Evolutionary conservation across 164 flowering plant genomes (phyloP).

Genomic region (Nymphaea thermarum): DNA sequence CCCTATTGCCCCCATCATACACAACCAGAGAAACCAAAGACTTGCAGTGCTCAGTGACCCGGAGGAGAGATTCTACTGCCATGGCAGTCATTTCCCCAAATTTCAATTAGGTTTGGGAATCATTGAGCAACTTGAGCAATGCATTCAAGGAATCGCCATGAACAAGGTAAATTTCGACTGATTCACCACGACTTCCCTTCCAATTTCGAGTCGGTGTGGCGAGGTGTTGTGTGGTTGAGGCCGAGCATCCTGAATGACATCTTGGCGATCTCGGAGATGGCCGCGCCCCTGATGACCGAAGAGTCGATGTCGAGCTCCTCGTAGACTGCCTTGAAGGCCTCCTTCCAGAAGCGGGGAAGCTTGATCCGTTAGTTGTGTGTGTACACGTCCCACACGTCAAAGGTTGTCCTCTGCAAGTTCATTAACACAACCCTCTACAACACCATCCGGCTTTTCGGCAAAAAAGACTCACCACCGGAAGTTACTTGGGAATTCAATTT

Average conservation of each 20-base stretch:
- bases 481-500: too few relatives aligned
- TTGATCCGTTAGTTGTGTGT: conserved; percentile 62
- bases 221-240: conserved; percentile 49
- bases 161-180: too few relatives aligned
- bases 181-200: too few relatives aligned
- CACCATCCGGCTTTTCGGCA: too few relatives aligned
- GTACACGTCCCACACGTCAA: conserved; percentile 99
- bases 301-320: conserved; percentile 75
- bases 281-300: conserved; percentile 54
- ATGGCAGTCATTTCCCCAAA: conserved; percentile 57
- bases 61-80: conserved; percentile 34
- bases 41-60: conserved; percentile 33
- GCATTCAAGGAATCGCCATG: too few relatives aligned
- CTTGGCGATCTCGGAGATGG: conserved; percentile 88
- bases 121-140: too few relatives aligned
- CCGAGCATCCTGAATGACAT: conserved; percentile 63
- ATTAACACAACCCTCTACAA: too few relatives aligned
- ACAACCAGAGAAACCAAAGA: conserved; percentile 43
- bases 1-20: conserved; percentile 65
- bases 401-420: too few relatives aligned
- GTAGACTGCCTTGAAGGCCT: conserved; percentile 91
- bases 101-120: too few relatives aligned
- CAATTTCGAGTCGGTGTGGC: neutral
- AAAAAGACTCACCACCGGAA: too few relatives aligned
- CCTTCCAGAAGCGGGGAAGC: conserved; percentile 82